These are phyloP conservation scores for Cicer yamashitae DNA, from an alignment of 306 rosid genomes.

Conservation along the genomic window DNA sequence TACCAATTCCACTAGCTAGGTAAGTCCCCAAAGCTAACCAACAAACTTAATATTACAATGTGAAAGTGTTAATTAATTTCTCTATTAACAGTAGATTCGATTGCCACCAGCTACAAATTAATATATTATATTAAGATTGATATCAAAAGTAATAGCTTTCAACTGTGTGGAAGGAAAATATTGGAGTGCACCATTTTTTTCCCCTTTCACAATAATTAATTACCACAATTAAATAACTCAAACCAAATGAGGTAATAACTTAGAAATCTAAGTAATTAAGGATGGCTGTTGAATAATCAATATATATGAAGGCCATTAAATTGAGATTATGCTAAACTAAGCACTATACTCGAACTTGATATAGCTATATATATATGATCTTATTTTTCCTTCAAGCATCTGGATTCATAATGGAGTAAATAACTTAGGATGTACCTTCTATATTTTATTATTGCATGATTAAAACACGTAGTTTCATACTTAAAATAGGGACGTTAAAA, in stretches of 20 bases:
- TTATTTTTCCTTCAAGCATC: constrained; percentile 16
- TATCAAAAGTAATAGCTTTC: constrained; percentile 34
- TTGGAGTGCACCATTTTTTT: constrained; percentile 13
- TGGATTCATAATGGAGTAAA: constrained; percentile 32
- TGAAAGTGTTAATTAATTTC: constrained; percentile 22
- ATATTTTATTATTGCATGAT: constrained; percentile 21
- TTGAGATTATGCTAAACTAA: constrained; percentile 36
- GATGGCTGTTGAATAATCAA: background rate
- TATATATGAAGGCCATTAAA: constrained; percentile 3
- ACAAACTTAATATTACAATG: constrained; percentile 29
- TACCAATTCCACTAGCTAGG: constrained; percentile 43
- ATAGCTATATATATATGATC: constrained; percentile 5
- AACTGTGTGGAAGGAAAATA: background rate
- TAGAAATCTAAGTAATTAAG: constrained; percentile 41
- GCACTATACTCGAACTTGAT: constrained; percentile 4
- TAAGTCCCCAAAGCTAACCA: background rate
- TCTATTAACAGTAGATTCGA: constrained; percentile 14
- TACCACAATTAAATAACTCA: constrained; percentile 23
- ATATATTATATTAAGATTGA: constrained; percentile 9
- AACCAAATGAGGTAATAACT: constrained; percentile 41
- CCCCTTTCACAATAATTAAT: constrained; percentile 33
- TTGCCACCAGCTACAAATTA: constrained; percentile 2
- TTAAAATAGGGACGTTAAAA: constrained; percentile 43
- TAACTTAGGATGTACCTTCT: constrained; percentile 49
- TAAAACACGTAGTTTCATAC: constrained; percentile 35